phyloP scores from a whole-genome alignment of 2,329 filamentous ascomycete species.

The Fusarium proliferatum region DNA sequence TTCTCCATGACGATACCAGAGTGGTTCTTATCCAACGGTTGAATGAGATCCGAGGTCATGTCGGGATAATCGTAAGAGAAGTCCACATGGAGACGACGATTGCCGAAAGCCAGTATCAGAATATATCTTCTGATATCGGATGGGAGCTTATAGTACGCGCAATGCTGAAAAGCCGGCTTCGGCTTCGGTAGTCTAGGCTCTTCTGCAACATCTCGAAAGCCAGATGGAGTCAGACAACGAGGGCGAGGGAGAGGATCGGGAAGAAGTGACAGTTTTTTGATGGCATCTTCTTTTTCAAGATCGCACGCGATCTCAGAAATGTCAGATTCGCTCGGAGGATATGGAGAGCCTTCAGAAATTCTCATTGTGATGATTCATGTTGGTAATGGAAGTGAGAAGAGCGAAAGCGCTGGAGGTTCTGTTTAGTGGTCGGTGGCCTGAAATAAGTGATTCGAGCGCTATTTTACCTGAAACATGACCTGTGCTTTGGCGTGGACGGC shows the following conservation, averaged over 20 bases:
- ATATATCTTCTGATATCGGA: background rate
- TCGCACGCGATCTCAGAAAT: accelerated
- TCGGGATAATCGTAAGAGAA: background rate
- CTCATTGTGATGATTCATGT: background rate
- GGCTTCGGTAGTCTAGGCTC: background rate
- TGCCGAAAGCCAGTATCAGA: background rate
- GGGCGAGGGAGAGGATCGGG: background rate
- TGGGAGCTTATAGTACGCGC: background rate
- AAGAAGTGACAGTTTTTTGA: background rate
- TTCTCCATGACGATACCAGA: background rate
- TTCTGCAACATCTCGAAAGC: background rate
- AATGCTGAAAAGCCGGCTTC: background rate
- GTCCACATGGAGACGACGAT: background rate
- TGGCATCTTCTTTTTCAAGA: background rate
- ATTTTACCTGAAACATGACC: background rate
- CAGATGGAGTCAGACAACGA: background rate
- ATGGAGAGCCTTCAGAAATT: background rate
- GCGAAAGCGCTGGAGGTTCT: accelerated
- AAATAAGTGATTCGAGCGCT: background rate
- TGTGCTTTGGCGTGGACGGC: background rate
- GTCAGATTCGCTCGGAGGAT: background rate
- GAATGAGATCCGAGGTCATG: accelerated
- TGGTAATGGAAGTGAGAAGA: accelerated
- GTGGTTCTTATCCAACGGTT: background rate
- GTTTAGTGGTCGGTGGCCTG: background rate